Base-by-base conservation (phyloP, 2,329 filamentous ascomycete species). In the Blastomyces parvus region DNA sequence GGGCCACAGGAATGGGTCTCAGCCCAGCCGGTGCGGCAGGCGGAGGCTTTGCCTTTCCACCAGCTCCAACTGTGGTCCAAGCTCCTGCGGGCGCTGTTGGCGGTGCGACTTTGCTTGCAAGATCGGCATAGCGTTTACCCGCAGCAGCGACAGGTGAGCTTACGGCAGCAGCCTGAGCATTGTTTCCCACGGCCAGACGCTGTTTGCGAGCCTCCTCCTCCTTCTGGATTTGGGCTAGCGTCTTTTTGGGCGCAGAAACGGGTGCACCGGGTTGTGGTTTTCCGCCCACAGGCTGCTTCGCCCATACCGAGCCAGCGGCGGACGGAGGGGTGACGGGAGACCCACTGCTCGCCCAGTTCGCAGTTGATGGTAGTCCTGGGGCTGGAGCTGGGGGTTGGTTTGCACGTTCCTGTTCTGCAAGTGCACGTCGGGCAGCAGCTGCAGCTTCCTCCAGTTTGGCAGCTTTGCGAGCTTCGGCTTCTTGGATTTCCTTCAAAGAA, bases 401-500 rank as follows among this genome's bases (percentile, higher is more conserved):
- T 63, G 78, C 84, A 78, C 87, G 78, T 72, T 97, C 93, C 73
- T 90, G 90, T 76, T 97, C 91, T 11, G 90, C 84, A 19, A 86
- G 83, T 25, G 87, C 87, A 69, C 89, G 90, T 68, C 92, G 88
- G 65, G 88, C 84, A 52, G 90, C 88, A 44, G 87, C 86, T 19
- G 90, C 91, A 62, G 86, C 79, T 71, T 94, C 91, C 72, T 97
- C 93, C 14, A 86, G 87, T 77, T 95, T 90, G 60, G 93, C 93
- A 13, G 92, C 92, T 74, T 94, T 95, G 72, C 89, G 90, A 44
- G 93, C 93, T 75, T 99, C 94, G 4, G 90, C 88, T 75, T 96
- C 93, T 74, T 99, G 94, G 30, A 99, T 99, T 73, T 99, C 92
- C 78, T 91, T 96, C 66, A 99, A 80, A 65, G 92, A 97, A 1